phyloP scores from a whole-genome alignment of 129 eudicot genomes.

The Smallanthus sonchifolius region DNA sequence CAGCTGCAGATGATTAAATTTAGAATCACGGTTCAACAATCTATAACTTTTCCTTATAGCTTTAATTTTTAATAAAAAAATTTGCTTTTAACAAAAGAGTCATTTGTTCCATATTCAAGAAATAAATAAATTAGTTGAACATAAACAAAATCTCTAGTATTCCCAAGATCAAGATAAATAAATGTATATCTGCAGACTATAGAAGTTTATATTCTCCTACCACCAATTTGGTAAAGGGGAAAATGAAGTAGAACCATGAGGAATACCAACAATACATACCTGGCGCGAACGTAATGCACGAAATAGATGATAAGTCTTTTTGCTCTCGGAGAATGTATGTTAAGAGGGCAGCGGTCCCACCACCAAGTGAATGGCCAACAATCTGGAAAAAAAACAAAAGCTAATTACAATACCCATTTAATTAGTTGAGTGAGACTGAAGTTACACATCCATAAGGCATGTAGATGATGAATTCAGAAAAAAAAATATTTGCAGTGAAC shows the following conservation, averaged over 20 bases:
- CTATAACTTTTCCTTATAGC: neutral
- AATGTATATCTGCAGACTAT: neutral
- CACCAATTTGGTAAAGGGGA: neutral
- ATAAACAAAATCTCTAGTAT: neutral
- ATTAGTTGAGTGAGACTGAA: conserved; percentile 3
- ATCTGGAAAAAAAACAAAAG: conserved; percentile 41
- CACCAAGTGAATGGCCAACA: conserved; percentile 99
- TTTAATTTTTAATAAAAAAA: neutral
- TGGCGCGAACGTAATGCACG: conserved; percentile 96
- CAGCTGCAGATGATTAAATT: conserved; percentile 54
- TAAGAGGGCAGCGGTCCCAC: conserved; percentile 97
- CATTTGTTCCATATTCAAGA: neutral
- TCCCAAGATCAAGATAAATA: neutral
- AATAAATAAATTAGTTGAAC: neutral
- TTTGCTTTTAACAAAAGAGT: neutral
- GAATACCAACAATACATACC: conserved; percentile 42
- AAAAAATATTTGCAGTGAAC: neutral
- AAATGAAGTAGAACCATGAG: neutral
- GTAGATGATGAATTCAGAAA: neutral
- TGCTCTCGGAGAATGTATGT: conserved; percentile 95
- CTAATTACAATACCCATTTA: conserved; percentile 4
- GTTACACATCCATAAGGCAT: conserved; percentile 2
- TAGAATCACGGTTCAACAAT: neutral
- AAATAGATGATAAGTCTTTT: conserved; percentile 68
- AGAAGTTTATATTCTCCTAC: neutral